Evolutionary conservation across 1,284 basidiomycete genomes (phyloP), one percentile per base, ranked within the genome.

Genomic region (Boletus semigastroideus): DNA sequence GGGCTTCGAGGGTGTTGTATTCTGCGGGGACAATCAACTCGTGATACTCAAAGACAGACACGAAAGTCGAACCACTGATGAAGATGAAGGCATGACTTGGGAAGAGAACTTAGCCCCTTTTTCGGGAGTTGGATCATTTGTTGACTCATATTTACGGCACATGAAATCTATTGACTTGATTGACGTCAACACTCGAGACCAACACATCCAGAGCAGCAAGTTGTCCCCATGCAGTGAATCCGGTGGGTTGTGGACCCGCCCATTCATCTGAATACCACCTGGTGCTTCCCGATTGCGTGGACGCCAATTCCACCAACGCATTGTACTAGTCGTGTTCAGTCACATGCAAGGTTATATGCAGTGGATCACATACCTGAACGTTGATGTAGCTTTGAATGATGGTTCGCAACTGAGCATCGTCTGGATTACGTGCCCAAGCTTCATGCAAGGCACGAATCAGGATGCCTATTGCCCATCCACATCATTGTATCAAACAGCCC

Each of bases 371-470:
- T 44, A 74, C 78, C 72, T 80, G 78, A 17, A 80, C 79, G 48
- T 78, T 72, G 43, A 74, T 64, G 52, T 79, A 79, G 55, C 75
- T 75, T 51, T 70, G 72, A 42, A 80, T 67, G 42, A 79, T 58
- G 33, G 64, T 73, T 36, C 61, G 61, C 30, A 79, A 65, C 36
- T 65, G 62, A 25, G 14, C 13, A 33, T 14, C 31, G 5, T 31
- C 31, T 16, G 16, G 14, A 34, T 34, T 34, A 14, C 33, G 14
- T 34, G 33, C 33, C 14, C 33, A 34, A 4, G 68, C 75, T 59
- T 79, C 77, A 51, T 68, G 65, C n/a, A 80, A 61, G 2, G 72
- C 78, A 25, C 77, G 74, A 48, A 80, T 72, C 56, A 76, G 71
- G 36, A 79, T 61, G 37, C 76, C 76, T 79, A 48, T 36, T n/a